Percentiles rank a stretch among this genome's conserved stretches.
Evolutionary conservation across 345 rosid genomes (phyloP).

Genomic region (Populus deltoides): DNA sequence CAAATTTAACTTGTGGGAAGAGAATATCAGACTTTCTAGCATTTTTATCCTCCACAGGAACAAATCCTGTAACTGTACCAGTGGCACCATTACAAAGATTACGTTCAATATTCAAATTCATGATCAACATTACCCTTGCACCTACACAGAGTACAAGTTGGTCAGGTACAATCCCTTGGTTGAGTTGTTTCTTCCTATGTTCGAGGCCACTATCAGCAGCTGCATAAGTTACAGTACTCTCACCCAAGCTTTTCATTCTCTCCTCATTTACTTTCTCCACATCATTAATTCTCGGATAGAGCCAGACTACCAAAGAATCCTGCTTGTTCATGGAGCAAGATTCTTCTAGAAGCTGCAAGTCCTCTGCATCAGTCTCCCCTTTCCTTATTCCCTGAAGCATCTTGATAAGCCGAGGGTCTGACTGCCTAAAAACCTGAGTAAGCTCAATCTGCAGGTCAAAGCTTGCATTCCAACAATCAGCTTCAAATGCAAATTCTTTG

Average conservation of each 20-base stretch:
- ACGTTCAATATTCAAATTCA: slow-evolving; percentile 11
- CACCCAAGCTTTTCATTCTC: slow-evolving; percentile 20
- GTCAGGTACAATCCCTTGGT: slow-evolving; percentile 20
- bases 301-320: slow-evolving; percentile 16
- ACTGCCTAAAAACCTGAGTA: slow-evolving; percentile 33
- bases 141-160: slow-evolving; percentile 18
- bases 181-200: slow-evolving; percentile 7
- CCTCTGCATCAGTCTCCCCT: slow-evolving; percentile 24
- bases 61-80: slow-evolving; percentile 19
- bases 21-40: background rate
- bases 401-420: slow-evolving; percentile 28
- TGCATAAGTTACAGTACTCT: background rate
- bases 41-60: background rate
- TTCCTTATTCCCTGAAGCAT: slow-evolving; percentile 29
- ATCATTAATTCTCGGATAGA: slow-evolving; percentile 29
- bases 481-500: slow-evolving; percentile 38
- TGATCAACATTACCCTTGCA: slow-evolving; percentile 33
- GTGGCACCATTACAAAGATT: slow-evolving; percentile 33
- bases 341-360: slow-evolving; percentile 22
- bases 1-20: slow-evolving; percentile 26
- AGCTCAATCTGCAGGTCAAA: slow-evolving; percentile 34
- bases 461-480: slow-evolving; percentile 38
- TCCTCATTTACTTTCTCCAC: slow-evolving; percentile 22
- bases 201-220: slow-evolving; percentile 19
- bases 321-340: slow-evolving; percentile 16